A percentile compares a stretch with the other conserved stretches of the same genome.
Conservation (phyloP, 805 yeast species). For the Saturnispora silvae region DNA sequence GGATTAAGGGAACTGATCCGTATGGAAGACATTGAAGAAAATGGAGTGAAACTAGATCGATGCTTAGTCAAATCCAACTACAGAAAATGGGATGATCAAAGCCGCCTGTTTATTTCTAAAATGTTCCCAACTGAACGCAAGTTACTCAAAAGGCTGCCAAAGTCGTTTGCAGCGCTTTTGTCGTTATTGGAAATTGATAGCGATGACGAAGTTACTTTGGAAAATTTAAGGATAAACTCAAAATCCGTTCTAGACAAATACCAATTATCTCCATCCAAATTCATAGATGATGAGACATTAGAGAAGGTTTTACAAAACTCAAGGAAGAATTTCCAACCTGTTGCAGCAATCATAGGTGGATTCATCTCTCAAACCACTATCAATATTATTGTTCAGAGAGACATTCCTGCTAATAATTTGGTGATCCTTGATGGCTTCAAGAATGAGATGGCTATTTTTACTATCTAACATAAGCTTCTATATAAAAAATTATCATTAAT, state of each 20-base stretch:
- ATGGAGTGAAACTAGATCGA: conserved; percentile 28
- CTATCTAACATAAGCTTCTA: conserved; percentile 12
- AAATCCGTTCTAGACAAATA: conserved; percentile 27
- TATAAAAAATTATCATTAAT: neutral
- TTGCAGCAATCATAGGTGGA: conserved; percentile 84
- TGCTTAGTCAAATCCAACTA: conserved; percentile 29
- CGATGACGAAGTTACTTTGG: conserved; percentile 8
- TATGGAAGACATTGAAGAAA: conserved; percentile 25
- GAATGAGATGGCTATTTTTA: conserved; percentile 69
- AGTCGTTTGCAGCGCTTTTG: conserved; percentile 47
- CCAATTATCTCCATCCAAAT: conserved; percentile 36
- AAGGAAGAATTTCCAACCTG: conserved; percentile 64
- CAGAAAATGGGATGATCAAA: conserved; percentile 25
- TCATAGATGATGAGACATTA: conserved; percentile 25
- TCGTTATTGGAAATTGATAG: conserved; percentile 41
- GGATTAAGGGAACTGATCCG: conserved; percentile 24
- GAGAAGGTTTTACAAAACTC: conserved; percentile 37
- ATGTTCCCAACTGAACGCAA: conserved; percentile 18
- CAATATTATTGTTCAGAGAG: conserved; percentile 64
- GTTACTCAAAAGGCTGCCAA: conserved; percentile 40
- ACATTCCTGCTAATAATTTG: conserved; percentile 74
- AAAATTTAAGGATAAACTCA: conserved; percentile 24
- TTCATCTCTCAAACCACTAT: conserved; percentile 83
- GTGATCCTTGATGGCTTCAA: conserved; percentile 63
- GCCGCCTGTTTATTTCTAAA: conserved; percentile 5